Evolutionary conservation across 179 eudicot species (phyloP).

Genomic region (Camellia oleifera): DNA sequence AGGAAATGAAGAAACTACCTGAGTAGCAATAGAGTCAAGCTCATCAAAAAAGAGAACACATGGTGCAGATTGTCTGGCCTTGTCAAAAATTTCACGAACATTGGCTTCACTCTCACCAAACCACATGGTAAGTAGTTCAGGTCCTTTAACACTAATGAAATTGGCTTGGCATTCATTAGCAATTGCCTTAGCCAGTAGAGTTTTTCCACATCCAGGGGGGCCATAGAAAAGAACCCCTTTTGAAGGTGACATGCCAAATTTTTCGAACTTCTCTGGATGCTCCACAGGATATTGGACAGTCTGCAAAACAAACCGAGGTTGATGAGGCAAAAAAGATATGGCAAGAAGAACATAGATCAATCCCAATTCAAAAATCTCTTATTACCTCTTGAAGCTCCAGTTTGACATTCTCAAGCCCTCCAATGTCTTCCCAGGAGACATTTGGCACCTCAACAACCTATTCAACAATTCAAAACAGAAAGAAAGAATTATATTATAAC

Average conservation of each 20-base stretch:
- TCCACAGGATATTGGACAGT: constrained; percentile 50
- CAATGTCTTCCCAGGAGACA: constrained; percentile 48
- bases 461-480: not conserved
- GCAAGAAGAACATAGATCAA: not conserved
- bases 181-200: constrained; percentile 55
- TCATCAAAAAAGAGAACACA: constrained; percentile 60
- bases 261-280: constrained; percentile 63
- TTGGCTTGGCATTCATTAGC: constrained; percentile 64
- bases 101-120: constrained; percentile 70
- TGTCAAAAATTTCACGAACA: constrained; percentile 56
- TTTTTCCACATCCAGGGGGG: constrained; percentile 65
- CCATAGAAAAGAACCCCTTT: constrained; percentile 62
- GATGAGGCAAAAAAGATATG: not conserved
- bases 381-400: constrained; percentile 59
- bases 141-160: constrained; percentile 57
- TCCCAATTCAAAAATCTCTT: not conserved
- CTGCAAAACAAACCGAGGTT: constrained; percentile 19
- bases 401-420: constrained; percentile 56
- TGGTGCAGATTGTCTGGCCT: constrained; percentile 58
- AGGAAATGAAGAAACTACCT: constrained; percentile 24
- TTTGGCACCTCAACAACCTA: constrained; percentile 61
- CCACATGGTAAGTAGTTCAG: constrained; percentile 62
- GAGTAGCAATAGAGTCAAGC: constrained; percentile 62
- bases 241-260: constrained; percentile 62
- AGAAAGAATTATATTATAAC: not conserved